These are phyloP conservation scores for Boletus patriciae DNA, from an alignment of 768 basidiomycete species.

Conservation along the genomic window DNA sequence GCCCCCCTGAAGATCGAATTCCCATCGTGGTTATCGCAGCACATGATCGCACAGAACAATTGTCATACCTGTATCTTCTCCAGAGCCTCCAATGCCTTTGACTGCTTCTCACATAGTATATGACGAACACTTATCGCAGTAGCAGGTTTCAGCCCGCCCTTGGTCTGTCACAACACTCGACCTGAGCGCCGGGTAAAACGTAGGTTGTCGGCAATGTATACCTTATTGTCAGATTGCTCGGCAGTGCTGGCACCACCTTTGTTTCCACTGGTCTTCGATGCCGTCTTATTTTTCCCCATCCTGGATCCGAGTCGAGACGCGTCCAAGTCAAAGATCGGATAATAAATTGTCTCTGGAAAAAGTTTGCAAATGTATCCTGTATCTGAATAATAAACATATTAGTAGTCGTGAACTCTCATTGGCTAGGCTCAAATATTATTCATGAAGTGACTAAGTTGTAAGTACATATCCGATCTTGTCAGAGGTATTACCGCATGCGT, in stretches of 20 bases:
- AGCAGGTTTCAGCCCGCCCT: slow-evolving; percentile 69
- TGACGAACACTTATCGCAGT: slow-evolving; percentile 85
- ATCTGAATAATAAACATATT: no score
- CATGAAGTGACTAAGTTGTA: no score
- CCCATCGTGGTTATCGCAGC: not conserved
- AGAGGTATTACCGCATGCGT: no score
- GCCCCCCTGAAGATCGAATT: slow-evolving; percentile 52
- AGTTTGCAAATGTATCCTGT: no score
- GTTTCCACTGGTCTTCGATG: slow-evolving; percentile 19
- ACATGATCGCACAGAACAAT: not conserved
- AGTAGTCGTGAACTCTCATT: no score
- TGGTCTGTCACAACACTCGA: slow-evolving; percentile 37
- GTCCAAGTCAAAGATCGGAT: no score
- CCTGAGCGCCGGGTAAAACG: not conserved
- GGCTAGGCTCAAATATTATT: no score
- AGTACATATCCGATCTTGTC: no score
- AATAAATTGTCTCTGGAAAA: no score
- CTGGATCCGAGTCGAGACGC: no score
- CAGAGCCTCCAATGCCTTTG: slow-evolving; percentile 74
- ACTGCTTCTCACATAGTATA: slow-evolving; percentile 86
- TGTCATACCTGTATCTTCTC: slow-evolving; percentile 69
- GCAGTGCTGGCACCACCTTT: slow-evolving; percentile 16
- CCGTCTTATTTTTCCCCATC: slow-evolving; percentile 33
- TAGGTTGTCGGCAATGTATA: slow-evolving; percentile 5
- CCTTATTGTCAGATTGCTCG: slow-evolving; percentile 27